A percentile compares a stretch with the other conserved stretches of the same genome.
Conservation (phyloP, 352 stramenopile species). For the Globisporangium nodosum region DNA sequence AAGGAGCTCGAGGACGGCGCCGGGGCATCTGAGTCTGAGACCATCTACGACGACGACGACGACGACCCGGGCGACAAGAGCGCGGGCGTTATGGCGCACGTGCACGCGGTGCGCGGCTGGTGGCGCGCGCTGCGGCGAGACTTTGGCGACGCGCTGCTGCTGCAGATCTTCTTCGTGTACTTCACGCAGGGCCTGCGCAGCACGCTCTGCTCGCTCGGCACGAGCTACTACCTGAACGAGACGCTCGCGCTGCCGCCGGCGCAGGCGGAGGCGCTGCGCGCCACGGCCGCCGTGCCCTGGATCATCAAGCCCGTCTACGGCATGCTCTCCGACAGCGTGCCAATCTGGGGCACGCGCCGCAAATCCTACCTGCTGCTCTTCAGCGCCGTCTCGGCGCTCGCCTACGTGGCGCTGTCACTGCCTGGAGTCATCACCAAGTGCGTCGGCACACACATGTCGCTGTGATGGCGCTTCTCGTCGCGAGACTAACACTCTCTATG, state of each 20-base stretch:
- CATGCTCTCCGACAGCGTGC: slow-evolving; percentile 71
- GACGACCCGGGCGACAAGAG: slow-evolving; percentile 14
- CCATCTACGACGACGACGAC: slow-evolving; percentile 3
- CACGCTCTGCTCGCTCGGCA: slow-evolving; percentile 69
- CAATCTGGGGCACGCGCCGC: slow-evolving; percentile 64
- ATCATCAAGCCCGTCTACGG: slow-evolving; percentile 80
- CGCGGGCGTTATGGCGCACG: slow-evolving; percentile 12
- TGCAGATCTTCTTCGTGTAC: slow-evolving; percentile 85
- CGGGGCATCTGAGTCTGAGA: slow-evolving; percentile 2
- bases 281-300: slow-evolving; percentile 68
- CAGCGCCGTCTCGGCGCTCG: slow-evolving; percentile 44
- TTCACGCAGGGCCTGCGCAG: slow-evolving; percentile 75
- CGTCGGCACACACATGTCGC: neutral
- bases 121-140: slow-evolving; percentile 54
- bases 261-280: slow-evolving; percentile 61
- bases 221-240: slow-evolving; percentile 79
- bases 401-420: slow-evolving; percentile 57
- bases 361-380: slow-evolving; percentile 82
- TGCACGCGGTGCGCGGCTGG: slow-evolving; percentile 46
- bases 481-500: neutral
- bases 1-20: slow-evolving; percentile 17
- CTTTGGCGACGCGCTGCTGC: slow-evolving; percentile 59
- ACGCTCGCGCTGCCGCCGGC: slow-evolving; percentile 56
- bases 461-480: neutral
- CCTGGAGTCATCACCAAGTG: slow-evolving; percentile 51